These are phyloP conservation scores for Porcisia deanei DNA, from an alignment of 208 protist genomes.

Conservation along the genomic window DNA sequence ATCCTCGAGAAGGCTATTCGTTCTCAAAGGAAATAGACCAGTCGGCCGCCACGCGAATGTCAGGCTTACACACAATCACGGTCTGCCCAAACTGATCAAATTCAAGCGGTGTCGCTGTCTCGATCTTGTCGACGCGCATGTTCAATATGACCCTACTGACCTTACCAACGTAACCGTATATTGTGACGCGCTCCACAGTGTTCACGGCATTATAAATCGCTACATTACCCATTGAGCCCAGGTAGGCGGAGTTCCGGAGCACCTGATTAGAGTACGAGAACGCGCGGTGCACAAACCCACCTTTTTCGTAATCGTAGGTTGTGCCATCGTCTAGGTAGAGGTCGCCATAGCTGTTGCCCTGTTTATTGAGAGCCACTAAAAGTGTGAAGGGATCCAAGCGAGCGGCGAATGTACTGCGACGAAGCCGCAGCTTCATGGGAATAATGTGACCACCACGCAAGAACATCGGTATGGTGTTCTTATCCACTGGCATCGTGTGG, in stretches of 20 bases:
- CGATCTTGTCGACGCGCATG: neutral
- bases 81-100: conserved; percentile 55
- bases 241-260: conserved; percentile 34
- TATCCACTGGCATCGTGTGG: conserved; percentile 46
- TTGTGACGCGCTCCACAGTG: conserved; percentile 65
- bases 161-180: conserved; percentile 59
- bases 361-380: conserved; percentile 81
- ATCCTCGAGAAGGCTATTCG: conserved; percentile 1
- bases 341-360: conserved; percentile 65
- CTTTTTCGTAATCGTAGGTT: conserved; percentile 65
- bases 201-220: conserved; percentile 28
- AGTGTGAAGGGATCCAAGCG: conserved; percentile 94
- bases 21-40: conserved; percentile 65
- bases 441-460: conserved; percentile 94
- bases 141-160: conserved; percentile 14
- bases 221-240: neutral
- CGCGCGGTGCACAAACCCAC: conserved; percentile 49
- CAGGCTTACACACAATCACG: conserved; percentile 66
- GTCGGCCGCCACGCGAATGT: conserved; percentile 46
- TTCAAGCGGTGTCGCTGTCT: conserved; percentile 35
- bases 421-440: conserved; percentile 88
- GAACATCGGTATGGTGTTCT: conserved; percentile 93
- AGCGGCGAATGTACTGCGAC: conserved; percentile 83
- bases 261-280: conserved; percentile 50
- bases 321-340: conserved; percentile 81